Evolutionary conservation across 1,284 basidiomycete species (phyloP), one percentile per base, ranked within the genome.

Genomic region (Leucoagaricus sp.): DNA sequence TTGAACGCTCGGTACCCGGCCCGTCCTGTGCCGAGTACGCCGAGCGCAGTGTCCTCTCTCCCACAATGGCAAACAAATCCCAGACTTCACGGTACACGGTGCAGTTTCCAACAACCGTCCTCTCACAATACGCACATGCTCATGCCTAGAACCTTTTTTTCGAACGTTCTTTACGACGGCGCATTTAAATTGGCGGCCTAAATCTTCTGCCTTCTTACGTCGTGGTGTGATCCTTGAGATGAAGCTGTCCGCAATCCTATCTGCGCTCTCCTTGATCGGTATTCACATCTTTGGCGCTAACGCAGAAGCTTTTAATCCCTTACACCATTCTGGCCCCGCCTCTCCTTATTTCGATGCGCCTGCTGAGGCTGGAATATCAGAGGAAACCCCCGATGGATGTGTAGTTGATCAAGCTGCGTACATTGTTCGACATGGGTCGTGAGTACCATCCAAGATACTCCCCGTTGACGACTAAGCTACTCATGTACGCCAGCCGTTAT

Each of bases 321-420:
- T 49, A 7, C 47, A 49, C 9, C 47, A 49, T 12, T 49, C 47
- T 19, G 47, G 47, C 17, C 47, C 47, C 4, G 47, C 47, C 12
- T 49, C 47, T 13, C 47, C 47, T 28, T 49, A 49, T 21, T 49
- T 49, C 13, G 47, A 49, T 34, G 47, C 47, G 0, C 47, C 47
- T 15, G 21, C 47, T 3, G 31, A 49, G 9, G 47, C 29, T 12
- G 47, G 47, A 23, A 49, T 49, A 13, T 23, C 47, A 1, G 21
- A 15, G 10, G 29, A 36, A 19, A 49, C 47, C 7, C 47, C 47
- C 17, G 31, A 17, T 13, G 47, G 21, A 36, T 49, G 47, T 28
- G 23, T 13, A 12, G 31, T 49, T 34, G 47, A 49, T 25, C 47
- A 49, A 23, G 47, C 47, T 33, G 47, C 47, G 6, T 49, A 49